Evolutionary conservation across 2,329 filamentous ascomycete genomes (phyloP).

Genomic region (Fusarium phyllophilum): DNA sequence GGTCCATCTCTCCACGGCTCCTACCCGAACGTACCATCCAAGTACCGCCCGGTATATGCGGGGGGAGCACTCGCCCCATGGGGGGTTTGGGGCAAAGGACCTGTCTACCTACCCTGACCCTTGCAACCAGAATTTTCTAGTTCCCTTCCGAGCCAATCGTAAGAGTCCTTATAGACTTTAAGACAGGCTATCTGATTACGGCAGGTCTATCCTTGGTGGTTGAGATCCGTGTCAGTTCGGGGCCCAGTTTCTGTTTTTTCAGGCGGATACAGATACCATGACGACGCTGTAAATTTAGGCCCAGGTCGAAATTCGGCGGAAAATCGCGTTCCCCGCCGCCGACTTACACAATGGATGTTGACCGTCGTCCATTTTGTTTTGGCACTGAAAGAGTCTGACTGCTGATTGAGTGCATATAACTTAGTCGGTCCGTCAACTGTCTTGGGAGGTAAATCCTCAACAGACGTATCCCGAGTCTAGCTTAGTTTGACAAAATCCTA

Average conservation of each 20-base stretch:
- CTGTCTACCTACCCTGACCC: constrained; percentile 12
- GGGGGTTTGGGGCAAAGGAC: constrained; percentile 37
- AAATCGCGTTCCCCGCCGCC: constrained; percentile 5
- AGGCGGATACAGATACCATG: not conserved
- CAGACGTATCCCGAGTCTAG: not conserved
- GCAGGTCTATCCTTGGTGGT: constrained; percentile 26
- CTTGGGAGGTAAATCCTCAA: not conserved
- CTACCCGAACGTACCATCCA: constrained; percentile 2
- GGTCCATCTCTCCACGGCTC: not conserved
- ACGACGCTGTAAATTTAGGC: not conserved
- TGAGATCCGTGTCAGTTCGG: not conserved
- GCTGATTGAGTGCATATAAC: not conserved
- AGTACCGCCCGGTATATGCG: constrained; percentile 27
- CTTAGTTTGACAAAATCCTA: not conserved
- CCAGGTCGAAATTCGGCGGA: not conserved
- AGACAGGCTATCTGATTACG: constrained; percentile 32
- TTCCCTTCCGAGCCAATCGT: constrained; percentile 33
- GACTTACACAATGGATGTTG: not conserved
- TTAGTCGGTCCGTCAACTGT: not conserved
- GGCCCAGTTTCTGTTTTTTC: not conserved
- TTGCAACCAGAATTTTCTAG: constrained; percentile 16
- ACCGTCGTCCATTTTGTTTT: not conserved
- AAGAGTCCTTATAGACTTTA: not conserved
- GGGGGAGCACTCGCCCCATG: constrained; percentile 20
- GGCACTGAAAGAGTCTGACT: not conserved